These are phyloP conservation scores for Coffea humblotiana DNA, from an alignment of 305 asterid genomes.

Conservation along the genomic window DNA sequence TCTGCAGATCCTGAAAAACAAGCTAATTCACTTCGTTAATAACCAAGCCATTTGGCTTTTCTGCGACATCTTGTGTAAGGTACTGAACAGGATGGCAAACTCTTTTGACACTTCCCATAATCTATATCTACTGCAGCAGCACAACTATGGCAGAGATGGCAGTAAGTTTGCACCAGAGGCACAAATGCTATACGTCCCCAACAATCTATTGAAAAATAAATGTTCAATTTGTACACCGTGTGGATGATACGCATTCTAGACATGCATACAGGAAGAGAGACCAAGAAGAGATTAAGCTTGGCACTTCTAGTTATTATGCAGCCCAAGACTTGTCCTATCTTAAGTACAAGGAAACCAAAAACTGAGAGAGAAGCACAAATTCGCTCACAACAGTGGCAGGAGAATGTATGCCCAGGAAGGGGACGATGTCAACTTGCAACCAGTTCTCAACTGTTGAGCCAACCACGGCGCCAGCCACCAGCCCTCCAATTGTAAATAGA, in stretches of 20 bases:
- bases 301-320: constrained; percentile 26
- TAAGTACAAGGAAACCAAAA: constrained; percentile 77
- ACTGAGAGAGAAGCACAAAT: constrained; percentile 80
- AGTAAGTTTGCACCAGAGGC: not conserved
- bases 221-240: constrained; percentile 52
- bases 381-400: constrained; percentile 93
- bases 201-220: constrained; percentile 5
- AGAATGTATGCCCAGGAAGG: constrained; percentile 80
- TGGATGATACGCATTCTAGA: constrained; percentile 38
- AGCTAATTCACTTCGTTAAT: not conserved
- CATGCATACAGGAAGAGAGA: constrained; percentile 20
- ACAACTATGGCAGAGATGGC: not conserved
- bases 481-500: constrained; percentile 86
- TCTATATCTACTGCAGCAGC: not conserved
- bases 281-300: constrained; percentile 20
- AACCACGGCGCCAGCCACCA: constrained; percentile 91
- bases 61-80: not conserved
- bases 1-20: not conserved
- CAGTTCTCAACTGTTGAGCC: constrained; percentile 94
- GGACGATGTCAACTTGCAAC: constrained; percentile 97
- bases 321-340: constrained; percentile 43
- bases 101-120: not conserved
- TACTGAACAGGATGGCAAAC: not conserved
- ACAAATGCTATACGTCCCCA: constrained; percentile 15
- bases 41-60: not conserved